Conservation (phyloP, 139 green algal species). For the Chlamydomonas sphaeroides region DNA sequence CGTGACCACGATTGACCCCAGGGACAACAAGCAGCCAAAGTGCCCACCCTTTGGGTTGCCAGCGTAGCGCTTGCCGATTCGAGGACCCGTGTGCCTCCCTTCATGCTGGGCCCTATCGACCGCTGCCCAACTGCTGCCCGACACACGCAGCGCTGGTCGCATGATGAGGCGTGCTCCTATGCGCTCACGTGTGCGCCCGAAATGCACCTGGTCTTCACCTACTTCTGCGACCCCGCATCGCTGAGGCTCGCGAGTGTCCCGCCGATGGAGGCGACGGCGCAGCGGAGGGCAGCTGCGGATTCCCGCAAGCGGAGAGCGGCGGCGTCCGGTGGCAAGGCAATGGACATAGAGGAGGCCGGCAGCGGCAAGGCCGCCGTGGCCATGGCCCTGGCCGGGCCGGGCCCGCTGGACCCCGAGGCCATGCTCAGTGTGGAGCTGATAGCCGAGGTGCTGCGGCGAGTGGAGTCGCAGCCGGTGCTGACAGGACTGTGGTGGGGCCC, state of each 20-base stretch:
- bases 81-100: too few species aligned
- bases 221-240: neutral
- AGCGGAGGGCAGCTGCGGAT: too few species aligned
- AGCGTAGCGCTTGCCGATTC: too few species aligned
- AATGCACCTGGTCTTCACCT: neutral
- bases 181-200: neutral
- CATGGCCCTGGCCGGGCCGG: too few species aligned
- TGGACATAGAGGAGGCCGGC: neutral
- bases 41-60: too few species aligned
- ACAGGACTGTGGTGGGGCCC: neutral
- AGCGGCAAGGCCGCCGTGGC: neutral
- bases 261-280: neutral
- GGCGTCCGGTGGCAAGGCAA: too few species aligned
- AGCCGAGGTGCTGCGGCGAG: neutral
- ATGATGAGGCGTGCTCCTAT: neutral
- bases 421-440: neutral
- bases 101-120: too few species aligned
- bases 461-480: neutral
- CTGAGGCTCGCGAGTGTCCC: neutral
- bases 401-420: neutral
- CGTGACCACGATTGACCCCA: too few species aligned
- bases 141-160: neutral
- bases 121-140: too few species aligned
- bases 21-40: too few species aligned
- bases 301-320: too few species aligned